Evolutionary conservation across 1,284 basidiomycete species (phyloP).

Genomic region (Malassezia arunalokei): DNA sequence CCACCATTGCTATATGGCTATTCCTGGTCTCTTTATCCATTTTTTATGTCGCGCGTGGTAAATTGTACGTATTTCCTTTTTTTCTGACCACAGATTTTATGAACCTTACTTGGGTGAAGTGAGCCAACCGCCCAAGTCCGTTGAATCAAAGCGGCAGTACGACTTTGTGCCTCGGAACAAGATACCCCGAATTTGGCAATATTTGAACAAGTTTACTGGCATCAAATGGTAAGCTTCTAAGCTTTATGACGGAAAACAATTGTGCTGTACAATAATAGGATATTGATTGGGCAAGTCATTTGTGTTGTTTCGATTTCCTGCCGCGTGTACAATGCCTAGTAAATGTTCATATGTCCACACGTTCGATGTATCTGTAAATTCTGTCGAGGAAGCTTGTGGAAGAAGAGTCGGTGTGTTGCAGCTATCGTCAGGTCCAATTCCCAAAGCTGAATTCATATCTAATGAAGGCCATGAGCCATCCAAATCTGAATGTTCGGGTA

Average conservation of each 20-base stretch:
- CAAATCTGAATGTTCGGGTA: too few relatives aligned
- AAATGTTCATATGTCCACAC: not conserved
- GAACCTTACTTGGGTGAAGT: conserved; percentile 25
- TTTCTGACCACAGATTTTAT: not conserved
- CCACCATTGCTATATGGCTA: conserved; percentile 26
- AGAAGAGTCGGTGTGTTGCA: not conserved
- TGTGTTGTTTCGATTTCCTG: too few relatives aligned
- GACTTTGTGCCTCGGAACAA: conserved; percentile 16
- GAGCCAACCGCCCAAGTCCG: conserved; percentile 16
- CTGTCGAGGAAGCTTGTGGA: not conserved
- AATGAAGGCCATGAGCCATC: too few relatives aligned
- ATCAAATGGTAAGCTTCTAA: not conserved
- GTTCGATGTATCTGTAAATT: not conserved
- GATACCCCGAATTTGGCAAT: not conserved
- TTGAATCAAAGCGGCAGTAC: conserved; percentile 23
- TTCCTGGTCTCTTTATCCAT: conserved; percentile 18
- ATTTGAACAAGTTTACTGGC: not conserved
- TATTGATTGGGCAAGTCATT: not conserved
- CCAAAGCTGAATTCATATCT: not conserved
- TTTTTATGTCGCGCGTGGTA: conserved; percentile 11
- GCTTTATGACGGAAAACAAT: not conserved
- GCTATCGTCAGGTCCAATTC: not conserved
- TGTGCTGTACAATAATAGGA: not conserved
- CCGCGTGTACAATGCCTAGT: too few relatives aligned
- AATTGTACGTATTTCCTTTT: conserved; percentile 20